phyloP scores from a whole-genome alignment of 2,329 filamentous ascomycete genomes.

The Canariomyces notabilis region DNA sequence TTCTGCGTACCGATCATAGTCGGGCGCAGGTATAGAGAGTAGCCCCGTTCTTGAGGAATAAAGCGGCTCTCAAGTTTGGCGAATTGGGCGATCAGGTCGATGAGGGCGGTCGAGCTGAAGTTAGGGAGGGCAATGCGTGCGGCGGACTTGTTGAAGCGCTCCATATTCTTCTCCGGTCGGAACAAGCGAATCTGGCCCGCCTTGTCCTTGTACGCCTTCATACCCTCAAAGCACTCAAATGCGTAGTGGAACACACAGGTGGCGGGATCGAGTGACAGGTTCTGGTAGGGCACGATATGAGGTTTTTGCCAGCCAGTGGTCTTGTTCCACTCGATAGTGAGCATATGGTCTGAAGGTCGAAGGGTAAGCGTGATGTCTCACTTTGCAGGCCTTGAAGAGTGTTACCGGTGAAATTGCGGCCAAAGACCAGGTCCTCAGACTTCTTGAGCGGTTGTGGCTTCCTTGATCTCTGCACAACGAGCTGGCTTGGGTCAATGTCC shows the following conservation, averaged over 20 bases:
- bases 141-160: conserved; percentile 83
- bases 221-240: conserved; percentile 96
- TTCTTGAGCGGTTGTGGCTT: conserved; percentile 70
- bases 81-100: conserved; percentile 75
- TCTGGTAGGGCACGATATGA: conserved; percentile 88
- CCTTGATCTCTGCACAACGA: conserved; percentile 68
- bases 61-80: conserved; percentile 79
- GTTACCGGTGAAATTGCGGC: conserved; percentile 80
- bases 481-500: conserved; percentile 70
- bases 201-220: conserved; percentile 97
- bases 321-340: conserved; percentile 88
- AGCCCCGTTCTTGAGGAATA: conserved; percentile 80
- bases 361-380: neutral
- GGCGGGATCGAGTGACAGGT: conserved; percentile 91
- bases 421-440: conserved; percentile 82
- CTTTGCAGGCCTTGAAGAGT: neutral
- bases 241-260: conserved; percentile 98
- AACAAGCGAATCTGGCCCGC: conserved; percentile 77
- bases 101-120: conserved; percentile 69
- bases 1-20: conserved; percentile 97
- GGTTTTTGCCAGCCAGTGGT: conserved; percentile 54
- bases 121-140: conserved; percentile 89
- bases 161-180: conserved; percentile 95
- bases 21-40: conserved; percentile 91
- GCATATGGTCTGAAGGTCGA: conserved; percentile 76